A percentile compares a stretch with the other conserved stretches of the same genome.
These are phyloP conservation scores for Pythium periplocum DNA, from an alignment of 352 stramenopile species.

Conservation along the genomic window DNA sequence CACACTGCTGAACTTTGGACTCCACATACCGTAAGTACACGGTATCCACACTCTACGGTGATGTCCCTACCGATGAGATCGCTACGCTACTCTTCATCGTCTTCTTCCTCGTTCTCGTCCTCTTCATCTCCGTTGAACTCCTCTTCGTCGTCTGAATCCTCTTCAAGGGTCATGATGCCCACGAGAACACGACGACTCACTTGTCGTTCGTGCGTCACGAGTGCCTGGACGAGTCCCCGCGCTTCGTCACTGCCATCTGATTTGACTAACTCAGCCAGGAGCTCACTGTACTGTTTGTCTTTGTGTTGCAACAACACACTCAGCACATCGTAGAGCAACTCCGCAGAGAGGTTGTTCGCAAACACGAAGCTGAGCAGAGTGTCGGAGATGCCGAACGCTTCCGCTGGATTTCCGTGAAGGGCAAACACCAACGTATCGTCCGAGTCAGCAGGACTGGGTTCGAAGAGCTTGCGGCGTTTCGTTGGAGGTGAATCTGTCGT, in stretches of 20 bases:
- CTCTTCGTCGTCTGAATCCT: constrained; percentile 41
- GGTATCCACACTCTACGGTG: no score
- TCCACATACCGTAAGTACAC: no score
- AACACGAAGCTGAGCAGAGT: constrained; percentile 61
- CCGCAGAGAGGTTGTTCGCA: constrained; percentile 37
- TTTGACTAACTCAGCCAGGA: constrained; percentile 16
- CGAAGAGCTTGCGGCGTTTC: constrained; percentile 46
- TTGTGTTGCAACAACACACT: constrained; percentile 51
- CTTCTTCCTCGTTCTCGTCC: constrained; percentile 6
- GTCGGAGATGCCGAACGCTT: constrained; percentile 62
- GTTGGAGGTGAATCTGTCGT: constrained; percentile 13
- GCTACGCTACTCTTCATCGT: constrained; percentile 3
- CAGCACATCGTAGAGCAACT: constrained; percentile 62
- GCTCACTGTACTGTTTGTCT: constrained; percentile 58
- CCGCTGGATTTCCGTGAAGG: constrained; percentile 37
- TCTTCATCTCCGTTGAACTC: constrained; percentile 12
- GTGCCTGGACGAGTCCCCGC: constrained; percentile 13
- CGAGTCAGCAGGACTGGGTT: constrained; percentile 7
- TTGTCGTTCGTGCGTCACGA: constrained; percentile 44
- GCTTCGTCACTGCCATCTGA: constrained; percentile 1
- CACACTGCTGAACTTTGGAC: no score
- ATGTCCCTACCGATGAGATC: no score
- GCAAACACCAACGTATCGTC: constrained; percentile 40
- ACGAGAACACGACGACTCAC: constrained; percentile 59
- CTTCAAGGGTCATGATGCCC: constrained; percentile 54